phyloP scores from a whole-genome alignment of 2,329 filamentous ascomycete species.

The Talaromyces amestolkiae region DNA sequence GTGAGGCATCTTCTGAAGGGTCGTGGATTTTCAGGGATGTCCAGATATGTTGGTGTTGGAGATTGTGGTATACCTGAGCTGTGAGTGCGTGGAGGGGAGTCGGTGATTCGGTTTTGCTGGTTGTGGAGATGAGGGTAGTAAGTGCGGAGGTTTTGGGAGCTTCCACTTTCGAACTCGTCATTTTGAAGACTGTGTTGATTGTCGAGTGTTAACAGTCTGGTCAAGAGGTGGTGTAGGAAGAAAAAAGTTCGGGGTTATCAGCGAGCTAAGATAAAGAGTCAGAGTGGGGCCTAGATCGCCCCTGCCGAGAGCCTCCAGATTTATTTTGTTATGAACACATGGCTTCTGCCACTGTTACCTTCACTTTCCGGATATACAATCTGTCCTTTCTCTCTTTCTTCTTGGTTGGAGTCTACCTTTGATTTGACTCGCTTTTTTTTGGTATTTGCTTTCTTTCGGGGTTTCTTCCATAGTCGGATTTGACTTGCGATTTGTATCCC shows the following conservation, averaged over 20 bases:
- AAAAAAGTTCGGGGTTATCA: slow-evolving; percentile 21
- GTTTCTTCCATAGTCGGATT: neutral
- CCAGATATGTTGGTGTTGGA: slow-evolving; percentile 63
- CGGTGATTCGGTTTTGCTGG: slow-evolving; percentile 22
- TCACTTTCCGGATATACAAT: neutral
- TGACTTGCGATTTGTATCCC: neutral
- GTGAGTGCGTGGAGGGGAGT: slow-evolving; percentile 48
- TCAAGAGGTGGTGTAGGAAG: neutral
- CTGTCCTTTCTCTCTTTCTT: slow-evolving; percentile 2
- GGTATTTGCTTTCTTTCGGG: neutral
- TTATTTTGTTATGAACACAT: slow-evolving; percentile 20
- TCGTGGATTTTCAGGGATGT: slow-evolving; percentile 53
- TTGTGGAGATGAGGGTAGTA: slow-evolving; percentile 38
- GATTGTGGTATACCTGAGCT: slow-evolving; percentile 61
- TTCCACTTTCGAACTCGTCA: slow-evolving; percentile 9
- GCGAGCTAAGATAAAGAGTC: neutral
- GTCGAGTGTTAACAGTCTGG: neutral
- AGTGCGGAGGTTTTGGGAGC: slow-evolving; percentile 39
- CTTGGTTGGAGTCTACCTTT: neutral
- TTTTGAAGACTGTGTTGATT: neutral
- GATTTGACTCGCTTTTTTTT: neutral
- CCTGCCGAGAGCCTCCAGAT: slow-evolving; percentile 1
- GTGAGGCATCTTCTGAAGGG: slow-evolving; percentile 9
- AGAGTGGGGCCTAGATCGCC: slow-evolving; percentile 1
- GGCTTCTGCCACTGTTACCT: slow-evolving; percentile 12